Conservation (phyloP, 2,329 filamentous ascomycete genomes). For the Thelonectria olida region DNA sequence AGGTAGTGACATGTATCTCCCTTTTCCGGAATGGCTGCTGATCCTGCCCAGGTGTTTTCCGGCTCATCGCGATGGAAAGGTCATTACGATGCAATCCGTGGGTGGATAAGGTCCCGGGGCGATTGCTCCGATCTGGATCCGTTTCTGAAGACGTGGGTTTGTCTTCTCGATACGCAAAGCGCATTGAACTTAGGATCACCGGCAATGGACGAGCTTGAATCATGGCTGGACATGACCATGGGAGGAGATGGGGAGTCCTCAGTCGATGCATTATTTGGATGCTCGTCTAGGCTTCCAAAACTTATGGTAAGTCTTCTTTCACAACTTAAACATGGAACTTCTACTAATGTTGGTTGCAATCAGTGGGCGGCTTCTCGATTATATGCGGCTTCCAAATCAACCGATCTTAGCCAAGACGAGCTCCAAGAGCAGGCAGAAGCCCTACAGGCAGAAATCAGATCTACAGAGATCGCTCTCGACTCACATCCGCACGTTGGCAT, state of each 20-base stretch:
- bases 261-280: constrained; percentile 19
- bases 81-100: constrained; percentile 19
- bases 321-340: neutral
- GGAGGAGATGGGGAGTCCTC: neutral
- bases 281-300: constrained; percentile 12
- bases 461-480: constrained; percentile 8
- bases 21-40: too few relatives aligned
- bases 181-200: constrained; percentile 12
- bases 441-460: constrained; percentile 7
- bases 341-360: neutral
- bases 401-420: neutral
- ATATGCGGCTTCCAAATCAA: neutral
- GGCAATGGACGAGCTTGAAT: constrained; percentile 10
- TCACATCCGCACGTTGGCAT: constrained; percentile 7
- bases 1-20: constrained; percentile 1
- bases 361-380: constrained; percentile 18
- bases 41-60: constrained; percentile 9
- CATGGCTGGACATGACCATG: constrained; percentile 12
- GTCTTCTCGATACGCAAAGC: constrained; percentile 20
- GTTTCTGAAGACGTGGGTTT: constrained; percentile 22
- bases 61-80: constrained; percentile 20
- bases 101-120: constrained; percentile 15
- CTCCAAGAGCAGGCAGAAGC: neutral
- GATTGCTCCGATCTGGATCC: constrained; percentile 13
- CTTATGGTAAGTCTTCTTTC: constrained; percentile 13